These are phyloP conservation scores for Fusarium denticulatum DNA, from an alignment of 2,329 filamentous ascomycete genomes.

Conservation along the genomic window DNA sequence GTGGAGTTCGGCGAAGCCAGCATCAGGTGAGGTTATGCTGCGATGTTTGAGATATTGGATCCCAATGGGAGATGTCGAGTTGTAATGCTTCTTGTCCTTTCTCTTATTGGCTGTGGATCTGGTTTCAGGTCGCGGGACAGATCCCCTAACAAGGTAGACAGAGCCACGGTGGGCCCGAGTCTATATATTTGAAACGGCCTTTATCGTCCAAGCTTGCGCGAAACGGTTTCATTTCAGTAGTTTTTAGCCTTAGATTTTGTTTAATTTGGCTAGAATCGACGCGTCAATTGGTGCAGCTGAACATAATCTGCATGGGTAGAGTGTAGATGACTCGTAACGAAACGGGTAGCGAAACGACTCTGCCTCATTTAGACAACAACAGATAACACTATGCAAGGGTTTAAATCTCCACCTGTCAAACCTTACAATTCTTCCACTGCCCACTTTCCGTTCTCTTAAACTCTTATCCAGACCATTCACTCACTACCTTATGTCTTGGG, in stretches of 20 bases:
- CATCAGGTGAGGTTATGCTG: not conserved
- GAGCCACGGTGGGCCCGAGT: conserved; percentile 3
- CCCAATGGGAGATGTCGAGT: not conserved
- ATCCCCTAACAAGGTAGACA: conserved; percentile 21
- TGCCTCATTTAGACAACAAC: conserved; percentile 14
- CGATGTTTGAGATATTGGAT: conserved; percentile 7
- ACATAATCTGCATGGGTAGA: not conserved
- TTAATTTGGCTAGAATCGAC: not conserved
- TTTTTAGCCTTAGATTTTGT: not conserved
- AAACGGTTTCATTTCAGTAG: conserved; percentile 4
- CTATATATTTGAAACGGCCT: conserved; percentile 10
- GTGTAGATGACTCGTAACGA: conserved; percentile 9
- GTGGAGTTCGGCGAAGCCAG: conserved; percentile 1
- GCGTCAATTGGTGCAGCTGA: conserved; percentile 2
- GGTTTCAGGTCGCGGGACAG: conserved; percentile 27
- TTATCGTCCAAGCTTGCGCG: not conserved
- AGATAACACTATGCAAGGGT: not conserved
- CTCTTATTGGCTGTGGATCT: conserved; percentile 23
- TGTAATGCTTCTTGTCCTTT: conserved; percentile 11
- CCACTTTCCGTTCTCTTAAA: conserved; percentile 5
- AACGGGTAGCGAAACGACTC: conserved; percentile 18
- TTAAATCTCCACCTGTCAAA: conserved; percentile 16
- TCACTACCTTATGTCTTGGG: conserved; percentile 49
- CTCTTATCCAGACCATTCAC: not conserved
- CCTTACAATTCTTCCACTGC: conserved; percentile 14